Conservation (phyloP, 2,329 filamentous ascomycete genomes). For the Microdochium paspali region DNA sequence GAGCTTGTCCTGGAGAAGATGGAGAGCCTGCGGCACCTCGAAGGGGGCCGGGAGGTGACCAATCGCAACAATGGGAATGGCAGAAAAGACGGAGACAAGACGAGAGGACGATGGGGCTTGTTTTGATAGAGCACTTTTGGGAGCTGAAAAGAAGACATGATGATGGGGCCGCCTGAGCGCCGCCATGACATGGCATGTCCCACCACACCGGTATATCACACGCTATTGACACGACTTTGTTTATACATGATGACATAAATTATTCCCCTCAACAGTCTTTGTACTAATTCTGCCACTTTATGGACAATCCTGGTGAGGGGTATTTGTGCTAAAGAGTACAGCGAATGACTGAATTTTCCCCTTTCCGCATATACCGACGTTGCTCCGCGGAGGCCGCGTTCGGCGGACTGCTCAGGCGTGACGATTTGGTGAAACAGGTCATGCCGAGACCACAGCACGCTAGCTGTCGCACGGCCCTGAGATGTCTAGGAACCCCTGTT, state of each 20-base stretch:
- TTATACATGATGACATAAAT: background rate
- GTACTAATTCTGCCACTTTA: background rate
- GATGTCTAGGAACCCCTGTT: too few species aligned
- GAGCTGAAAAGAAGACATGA: background rate
- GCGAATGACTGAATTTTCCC: too few species aligned
- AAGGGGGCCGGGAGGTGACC: constrained; percentile 54
- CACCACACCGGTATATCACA: background rate
- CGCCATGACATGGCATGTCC: background rate
- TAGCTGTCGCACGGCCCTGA: too few species aligned
- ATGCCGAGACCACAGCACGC: too few species aligned
- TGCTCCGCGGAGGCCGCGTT: too few species aligned
- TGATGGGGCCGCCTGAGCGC: background rate
- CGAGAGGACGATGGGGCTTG: constrained; percentile 38
- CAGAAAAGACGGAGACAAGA: constrained; percentile 23
- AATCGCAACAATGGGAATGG: constrained; percentile 13
- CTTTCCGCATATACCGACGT: too few species aligned
- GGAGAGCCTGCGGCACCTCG: constrained; percentile 77
- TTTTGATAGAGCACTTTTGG: constrained; percentile 25
- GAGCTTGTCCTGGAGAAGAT: constrained; percentile 95
- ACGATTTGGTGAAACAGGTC: too few species aligned
- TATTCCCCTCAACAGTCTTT: background rate
- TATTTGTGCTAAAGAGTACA: too few species aligned
- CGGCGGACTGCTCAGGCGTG: too few species aligned
- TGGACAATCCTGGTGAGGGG: too few species aligned
- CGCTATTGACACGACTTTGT: background rate